phyloP scores from a whole-genome alignment of 2,329 filamentous ascomycete species.

The Alternaria hordeiaustralica region DNA sequence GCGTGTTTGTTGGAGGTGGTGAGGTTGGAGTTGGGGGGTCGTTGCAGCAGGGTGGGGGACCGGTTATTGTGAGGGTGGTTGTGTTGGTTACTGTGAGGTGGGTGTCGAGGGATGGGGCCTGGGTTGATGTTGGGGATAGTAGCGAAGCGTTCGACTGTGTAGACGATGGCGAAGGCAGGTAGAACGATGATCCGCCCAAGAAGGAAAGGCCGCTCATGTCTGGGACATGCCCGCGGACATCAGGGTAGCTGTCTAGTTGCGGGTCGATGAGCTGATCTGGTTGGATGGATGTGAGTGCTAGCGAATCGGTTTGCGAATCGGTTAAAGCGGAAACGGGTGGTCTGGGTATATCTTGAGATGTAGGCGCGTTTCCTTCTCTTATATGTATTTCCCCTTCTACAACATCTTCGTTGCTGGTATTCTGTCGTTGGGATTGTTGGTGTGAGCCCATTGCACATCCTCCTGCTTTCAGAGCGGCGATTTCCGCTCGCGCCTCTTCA shows the following conservation, averaged over 20 bases:
- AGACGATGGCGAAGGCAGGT: not conserved
- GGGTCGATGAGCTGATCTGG: not conserved
- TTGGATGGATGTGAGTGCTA: conserved; percentile 2
- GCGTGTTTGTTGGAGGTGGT: conserved; percentile 7
- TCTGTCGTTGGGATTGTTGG: not conserved
- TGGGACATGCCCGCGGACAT: conserved; percentile 1
- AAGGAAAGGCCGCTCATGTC: conserved; percentile 15
- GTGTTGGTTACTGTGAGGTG: not conserved
- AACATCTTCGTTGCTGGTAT: not conserved
- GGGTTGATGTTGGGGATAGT: not conserved
- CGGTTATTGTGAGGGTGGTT: not conserved
- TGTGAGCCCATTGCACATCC: not conserved
- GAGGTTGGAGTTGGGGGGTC: conserved; percentile 10
- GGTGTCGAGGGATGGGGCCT: not conserved
- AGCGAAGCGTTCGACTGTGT: not conserved
- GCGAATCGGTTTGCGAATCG: conserved; percentile 1
- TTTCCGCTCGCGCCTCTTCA: conserved; percentile 33
- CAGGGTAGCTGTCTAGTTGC: conserved; percentile 9
- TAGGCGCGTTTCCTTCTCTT: not conserved
- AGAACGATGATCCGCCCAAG: conserved; percentile 3
- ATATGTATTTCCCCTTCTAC: not conserved
- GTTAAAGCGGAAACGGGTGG: not conserved
- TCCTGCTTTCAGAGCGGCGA: conserved; percentile 23
- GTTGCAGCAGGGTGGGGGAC: conserved; percentile 37
- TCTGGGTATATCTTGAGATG: not conserved